phyloP scores from a whole-genome alignment of 2,329 filamentous ascomycete genomes.

The Acrodontium crateriforme region DNA sequence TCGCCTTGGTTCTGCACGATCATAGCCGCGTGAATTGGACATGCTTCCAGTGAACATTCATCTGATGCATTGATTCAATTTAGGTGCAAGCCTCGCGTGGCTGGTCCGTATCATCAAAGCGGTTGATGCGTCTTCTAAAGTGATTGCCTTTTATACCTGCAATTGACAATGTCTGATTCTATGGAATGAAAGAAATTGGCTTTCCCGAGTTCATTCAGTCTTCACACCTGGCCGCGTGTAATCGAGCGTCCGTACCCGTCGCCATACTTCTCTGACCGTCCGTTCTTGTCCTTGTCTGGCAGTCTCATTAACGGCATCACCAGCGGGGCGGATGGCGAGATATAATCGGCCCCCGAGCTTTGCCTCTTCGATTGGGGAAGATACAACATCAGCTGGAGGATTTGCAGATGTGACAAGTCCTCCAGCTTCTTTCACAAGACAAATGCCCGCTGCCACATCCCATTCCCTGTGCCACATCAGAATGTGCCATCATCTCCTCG shows the following conservation, averaged over 20 bases:
- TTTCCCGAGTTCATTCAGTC: too few species aligned
- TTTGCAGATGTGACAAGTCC: slow-evolving; percentile 63
- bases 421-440: slow-evolving; percentile 58
- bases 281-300: slow-evolving; percentile 55
- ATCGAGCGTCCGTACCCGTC: slow-evolving; percentile 49
- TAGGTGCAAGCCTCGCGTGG: too few species aligned
- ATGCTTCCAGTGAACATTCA: too few species aligned
- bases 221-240: slow-evolving; percentile 49
- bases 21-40: too few species aligned
- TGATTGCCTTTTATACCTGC: too few species aligned
- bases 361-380: slow-evolving; percentile 44
- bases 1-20: too few species aligned
- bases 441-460: slow-evolving; percentile 66
- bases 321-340: slow-evolving; percentile 57
- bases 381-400: slow-evolving; percentile 45
- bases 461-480: slow-evolving; percentile 51
- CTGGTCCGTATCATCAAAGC: too few species aligned
- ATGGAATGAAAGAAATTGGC: too few species aligned
- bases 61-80: too few species aligned
- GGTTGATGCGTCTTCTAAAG: too few species aligned
- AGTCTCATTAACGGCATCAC: slow-evolving; percentile 45
- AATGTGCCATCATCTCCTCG: too few species aligned
- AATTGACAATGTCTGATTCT: too few species aligned
- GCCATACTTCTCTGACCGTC: slow-evolving; percentile 60
- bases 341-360: slow-evolving; percentile 56